Evolutionary conservation across 2,329 filamentous ascomycete genomes (phyloP), one percentile per base, ranked within the genome.

Genomic region (Xylariaceae sp.): DNA sequence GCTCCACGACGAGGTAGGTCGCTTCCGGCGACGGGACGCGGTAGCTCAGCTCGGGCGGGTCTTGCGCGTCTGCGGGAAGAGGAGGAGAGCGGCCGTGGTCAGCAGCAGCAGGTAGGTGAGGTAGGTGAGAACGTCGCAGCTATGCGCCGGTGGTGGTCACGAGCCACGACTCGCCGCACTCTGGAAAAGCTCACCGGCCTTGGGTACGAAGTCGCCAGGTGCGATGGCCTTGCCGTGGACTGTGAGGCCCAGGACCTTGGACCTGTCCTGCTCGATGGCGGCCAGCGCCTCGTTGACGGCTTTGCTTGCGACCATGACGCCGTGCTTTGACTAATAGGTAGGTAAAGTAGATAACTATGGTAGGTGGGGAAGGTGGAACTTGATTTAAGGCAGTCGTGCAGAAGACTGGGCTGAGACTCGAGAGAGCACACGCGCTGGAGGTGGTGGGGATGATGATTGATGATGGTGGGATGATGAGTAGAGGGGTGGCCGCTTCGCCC

Each of bases 1-100:
- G 44, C 29, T 48, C 50, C 16, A 68, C 45, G 36, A 63, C 44
- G 16, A 69, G 36, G 49, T 65, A 70, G 17, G 45, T 55, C n/a
- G 41, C 38, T 9, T 40, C 37, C 16, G 42, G 35, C 4, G 39
- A 40, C 10, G 34, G 24, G 3, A 37, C 33, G 8, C 39, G 15
- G 25, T 37, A 44, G 31, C 22, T 38, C 12, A 44, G 21, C 8
- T 8, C 21, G 8, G 21, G 21, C 8, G 21, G 21, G 8, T 8
- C 8, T 12, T 23, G 21, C 8, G 21, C 21, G 21, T 23, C 21
- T 23, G 21, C 21, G 21, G 21, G n/a, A n/a, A n/a, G n/a, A n/a
- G n/a, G n/a, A n/a, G n/a, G n/a, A n/a, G n/a, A n/a, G n/a, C n/a
- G n/a, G n/a, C n/a, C n/a, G n/a, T n/a, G n/a, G n/a, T n/a, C n/a